Base-by-base conservation (phyloP, 164 flowering plant species). In the Paratinospora sagittata region DNA sequence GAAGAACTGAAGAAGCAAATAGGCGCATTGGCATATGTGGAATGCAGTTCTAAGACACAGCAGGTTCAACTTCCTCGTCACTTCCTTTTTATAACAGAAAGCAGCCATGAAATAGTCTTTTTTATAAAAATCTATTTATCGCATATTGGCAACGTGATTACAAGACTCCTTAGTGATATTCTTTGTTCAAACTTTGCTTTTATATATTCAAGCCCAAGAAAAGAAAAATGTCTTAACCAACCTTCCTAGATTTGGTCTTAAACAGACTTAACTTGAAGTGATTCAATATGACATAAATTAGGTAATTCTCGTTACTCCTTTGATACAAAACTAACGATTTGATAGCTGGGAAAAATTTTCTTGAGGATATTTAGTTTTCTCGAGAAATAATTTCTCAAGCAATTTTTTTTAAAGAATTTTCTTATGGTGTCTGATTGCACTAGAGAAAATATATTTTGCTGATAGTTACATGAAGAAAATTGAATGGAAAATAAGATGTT, bases 31-130 rank as follows among this genome's bases (percentile, higher is more conserved):
- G 84, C 84, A 23, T 89, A 89, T 70, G 73, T 88, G 2, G 95
- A 89, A 73, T 89, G 94, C 87, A 87, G 94, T 70, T 82, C 94
- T 3, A 89, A 89, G 77, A 86, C 87, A 55, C 91, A 89, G 60
- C 88, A 86, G 91, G 94, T 89, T 43, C 52, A 16, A 27, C n/a
- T 33, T 10, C 26, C 6, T 23, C 8, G 10, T 21, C 12, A 27
- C 43, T 8, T 3, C 11, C 27, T 9, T 68, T 60, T n/a, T n/a
- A n/a, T n/a, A n/a, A 0, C n/a, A 6, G 11, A 26, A 39, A 14
- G 36, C 26, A 66, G 49, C 12, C 70, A 58, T 58, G 0, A n/a
- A 58, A 8, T 65, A 65, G 49, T 17, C 74, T 36, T 52, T 52
- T 52, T n/a, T n/a, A 52, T 23, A 12, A 49, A 14, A 33, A 26